Evolutionary conservation across 306 rosid species (phyloP).

Genomic region (Dalbergia cochinchinensis): DNA sequence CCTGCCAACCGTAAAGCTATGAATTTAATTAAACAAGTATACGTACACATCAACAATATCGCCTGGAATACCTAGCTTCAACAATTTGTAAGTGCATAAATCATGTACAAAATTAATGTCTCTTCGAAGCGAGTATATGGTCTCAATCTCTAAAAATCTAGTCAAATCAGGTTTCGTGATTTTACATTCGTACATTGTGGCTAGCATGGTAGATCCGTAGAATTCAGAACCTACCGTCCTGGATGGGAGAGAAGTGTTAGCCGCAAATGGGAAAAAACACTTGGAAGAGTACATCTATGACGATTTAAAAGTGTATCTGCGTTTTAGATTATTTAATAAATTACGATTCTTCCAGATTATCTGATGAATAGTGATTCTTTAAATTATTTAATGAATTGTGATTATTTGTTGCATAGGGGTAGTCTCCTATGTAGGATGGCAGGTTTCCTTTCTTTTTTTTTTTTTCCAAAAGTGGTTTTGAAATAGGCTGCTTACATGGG

Average conservation of each 20-base stretch:
- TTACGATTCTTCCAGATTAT: too few species aligned
- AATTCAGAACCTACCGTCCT: not conserved
- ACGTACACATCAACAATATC: not conserved
- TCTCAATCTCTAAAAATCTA: too few species aligned
- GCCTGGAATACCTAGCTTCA: not conserved
- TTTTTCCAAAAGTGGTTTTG: too few species aligned
- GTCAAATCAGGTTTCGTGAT: not conserved
- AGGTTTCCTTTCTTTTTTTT: too few species aligned
- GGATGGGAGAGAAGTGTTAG: not conserved
- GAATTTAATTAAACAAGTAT: not conserved
- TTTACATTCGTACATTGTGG: too few species aligned
- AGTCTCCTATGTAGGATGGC: too few species aligned
- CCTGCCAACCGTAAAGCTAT: not conserved
- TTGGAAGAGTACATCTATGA: not conserved
- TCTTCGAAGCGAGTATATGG: not conserved
- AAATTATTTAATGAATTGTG: too few species aligned
- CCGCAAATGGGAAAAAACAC: not conserved
- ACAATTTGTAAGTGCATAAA: not conserved
- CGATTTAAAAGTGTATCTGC: too few species aligned
- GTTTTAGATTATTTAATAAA: too few species aligned
- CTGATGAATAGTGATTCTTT: too few species aligned
- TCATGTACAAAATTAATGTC: not conserved
- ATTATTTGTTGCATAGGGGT: too few species aligned
- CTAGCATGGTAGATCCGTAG: not conserved
- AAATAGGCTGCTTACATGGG: too few species aligned